Base-by-base conservation (phyloP, 495 filamentous ascomycete genomes). In the Entonaema liquescens region DNA sequence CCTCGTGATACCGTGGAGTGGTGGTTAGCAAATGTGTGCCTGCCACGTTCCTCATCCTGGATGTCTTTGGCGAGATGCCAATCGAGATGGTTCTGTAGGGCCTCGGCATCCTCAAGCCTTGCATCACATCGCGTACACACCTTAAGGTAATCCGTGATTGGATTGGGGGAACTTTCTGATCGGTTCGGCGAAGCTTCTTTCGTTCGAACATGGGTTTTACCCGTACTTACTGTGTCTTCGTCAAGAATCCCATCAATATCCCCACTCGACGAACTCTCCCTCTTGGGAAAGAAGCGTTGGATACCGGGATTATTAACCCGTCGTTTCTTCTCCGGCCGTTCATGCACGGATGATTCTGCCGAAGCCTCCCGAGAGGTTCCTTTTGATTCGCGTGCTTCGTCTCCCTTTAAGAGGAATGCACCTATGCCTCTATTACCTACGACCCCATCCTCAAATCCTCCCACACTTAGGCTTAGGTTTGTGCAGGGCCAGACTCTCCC, bases 41-140 rank as follows among this genome's bases (percentile, higher is more conserved):
- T 81, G 79, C 77, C 81, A 80, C 80, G 80, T 79, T 83, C 80
- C 67, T 93, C 84, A 6, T 88, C 85, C 70, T 91, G 90, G 28
- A 98, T 84, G 71, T 92, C 89, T 82, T 92, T 93, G 42, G 95
- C 95, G 79, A 97, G 93, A 82, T 99, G 95, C 92, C 94, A 99
- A 77, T 99, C 95, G 42, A 92, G 85, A 75, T 99, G 95, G 81
- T 92, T 93, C 58, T 88, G 85, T 74, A 89, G 83, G 35, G 88
- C 85, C 68, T 81, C 74, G n/a, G 81, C 77, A 11, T 80, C 81
- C 35, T 80, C 82, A 23, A 96, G 74, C 33, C 78, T 67, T 67
- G 83, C 82, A 57, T 83, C 83, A 80, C 95, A 98, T 50, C 86
- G 88, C 56, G 79, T 70, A 77, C 95, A 98, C 65, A 64, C 59